Conservation (phyloP, 2,329 filamentous ascomycete species). For the Mollisia scopiformis region DNA sequence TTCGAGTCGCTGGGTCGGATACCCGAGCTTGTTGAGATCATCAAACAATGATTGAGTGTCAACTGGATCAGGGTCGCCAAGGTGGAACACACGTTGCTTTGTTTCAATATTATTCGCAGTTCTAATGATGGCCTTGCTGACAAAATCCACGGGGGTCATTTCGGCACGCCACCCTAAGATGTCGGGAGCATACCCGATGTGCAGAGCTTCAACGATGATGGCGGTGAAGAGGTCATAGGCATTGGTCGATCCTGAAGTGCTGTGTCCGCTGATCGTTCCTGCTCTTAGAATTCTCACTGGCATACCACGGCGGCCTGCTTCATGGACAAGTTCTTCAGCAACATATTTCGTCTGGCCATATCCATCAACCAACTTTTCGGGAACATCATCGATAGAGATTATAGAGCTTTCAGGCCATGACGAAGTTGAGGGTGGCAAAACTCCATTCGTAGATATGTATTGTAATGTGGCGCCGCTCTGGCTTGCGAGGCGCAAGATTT, state of each 20-base stretch:
- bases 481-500: constrained; percentile 72
- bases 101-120: constrained; percentile 66
- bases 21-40: constrained; percentile 67
- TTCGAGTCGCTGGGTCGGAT: constrained; percentile 64
- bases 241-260: constrained; percentile 73
- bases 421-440: constrained; percentile 69
- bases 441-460: constrained; percentile 80
- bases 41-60: constrained; percentile 68
- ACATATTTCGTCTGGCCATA: constrained; percentile 93
- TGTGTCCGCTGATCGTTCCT: constrained; percentile 82
- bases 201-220: constrained; percentile 75
- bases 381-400: constrained; percentile 69
- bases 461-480: constrained; percentile 72
- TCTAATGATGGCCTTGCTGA: constrained; percentile 73
- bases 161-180: constrained; percentile 78
- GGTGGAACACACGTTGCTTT: constrained; percentile 70
- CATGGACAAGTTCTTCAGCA: constrained; percentile 67
- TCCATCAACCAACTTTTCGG: constrained; percentile 73
- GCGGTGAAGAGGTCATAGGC: constrained; percentile 79
- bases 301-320: constrained; percentile 78
- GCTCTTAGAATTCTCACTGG: constrained; percentile 75
- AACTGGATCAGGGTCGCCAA: constrained; percentile 74
- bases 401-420: constrained; percentile 74
- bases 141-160: constrained; percentile 85
- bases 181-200: constrained; percentile 70